These are phyloP conservation scores for Lepiota subincarnata DNA, from an alignment of 768 basidiomycete species.

Conservation along the genomic window DNA sequence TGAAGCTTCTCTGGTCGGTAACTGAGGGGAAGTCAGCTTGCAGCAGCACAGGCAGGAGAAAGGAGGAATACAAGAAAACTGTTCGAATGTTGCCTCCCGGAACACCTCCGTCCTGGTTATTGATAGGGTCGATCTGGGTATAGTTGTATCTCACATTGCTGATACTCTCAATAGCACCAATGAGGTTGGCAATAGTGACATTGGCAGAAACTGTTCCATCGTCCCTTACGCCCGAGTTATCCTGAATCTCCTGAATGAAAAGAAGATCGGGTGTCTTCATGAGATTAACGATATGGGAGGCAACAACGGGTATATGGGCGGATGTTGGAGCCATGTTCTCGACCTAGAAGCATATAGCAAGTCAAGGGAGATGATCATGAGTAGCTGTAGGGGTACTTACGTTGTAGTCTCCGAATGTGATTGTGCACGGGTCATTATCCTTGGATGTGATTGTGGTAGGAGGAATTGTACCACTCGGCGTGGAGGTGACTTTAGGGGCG, in stretches of 20 bases:
- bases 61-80: constrained; percentile 43
- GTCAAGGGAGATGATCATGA: not conserved
- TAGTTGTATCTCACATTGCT: constrained; percentile 45
- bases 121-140: constrained; percentile 46
- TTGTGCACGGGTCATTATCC: constrained; percentile 31
- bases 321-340: constrained; percentile 54
- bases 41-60: not conserved
- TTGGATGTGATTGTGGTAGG: constrained; percentile 37
- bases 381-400: constrained; percentile 23
- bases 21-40: constrained; percentile 15
- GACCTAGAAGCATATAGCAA: constrained; percentile 29
- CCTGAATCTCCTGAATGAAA: constrained; percentile 64
- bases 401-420: constrained; percentile 62
- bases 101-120: constrained; percentile 54
- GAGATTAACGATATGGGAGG: constrained; percentile 45
- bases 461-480: constrained; percentile 27
- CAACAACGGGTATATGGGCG: constrained; percentile 43
- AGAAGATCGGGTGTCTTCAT: constrained; percentile 54
- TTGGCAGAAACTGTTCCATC: constrained; percentile 53
- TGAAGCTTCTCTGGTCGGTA: constrained; percentile 49
- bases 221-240: constrained; percentile 48
- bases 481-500: constrained; percentile 42
- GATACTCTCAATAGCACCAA: constrained; percentile 40
- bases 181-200: constrained; percentile 46
- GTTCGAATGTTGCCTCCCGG: constrained; percentile 63